Conservation (phyloP, 108 stramenopile species). For the Nitzschia sp. region DNA sequence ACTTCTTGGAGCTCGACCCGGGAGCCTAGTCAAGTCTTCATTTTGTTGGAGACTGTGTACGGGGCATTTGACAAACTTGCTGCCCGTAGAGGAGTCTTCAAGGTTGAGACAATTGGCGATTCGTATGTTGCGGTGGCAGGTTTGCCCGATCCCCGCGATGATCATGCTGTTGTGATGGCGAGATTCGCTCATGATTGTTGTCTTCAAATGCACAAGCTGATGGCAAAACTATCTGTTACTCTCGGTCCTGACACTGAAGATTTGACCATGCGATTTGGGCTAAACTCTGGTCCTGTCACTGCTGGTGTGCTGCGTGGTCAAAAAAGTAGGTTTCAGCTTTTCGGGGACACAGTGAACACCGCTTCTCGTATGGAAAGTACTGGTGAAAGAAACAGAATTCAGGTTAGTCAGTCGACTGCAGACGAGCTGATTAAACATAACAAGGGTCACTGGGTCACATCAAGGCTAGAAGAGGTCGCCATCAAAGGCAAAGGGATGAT, state of each 20-base stretch:
- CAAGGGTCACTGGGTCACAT: conserved; percentile 1
- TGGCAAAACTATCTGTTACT: not conserved
- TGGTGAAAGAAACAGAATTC: not conserved
- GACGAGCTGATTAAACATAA: not conserved
- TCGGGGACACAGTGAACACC: not conserved
- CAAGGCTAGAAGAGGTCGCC: not conserved
- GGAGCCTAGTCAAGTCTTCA: conserved; percentile 46
- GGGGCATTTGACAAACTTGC: conserved; percentile 50
- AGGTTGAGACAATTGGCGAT: conserved; percentile 2
- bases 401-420: not conserved
- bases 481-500: conserved; percentile 3
- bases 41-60: conserved; percentile 46
- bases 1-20: conserved; percentile 18
- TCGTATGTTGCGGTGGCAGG: not conserved
- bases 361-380: not conserved
- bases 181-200: not conserved
- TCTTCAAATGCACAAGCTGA: not conserved
- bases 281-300: not conserved
- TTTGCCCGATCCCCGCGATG: not conserved
- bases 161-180: not conserved
- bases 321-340: not conserved
- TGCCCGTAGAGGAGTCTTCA: conserved; percentile 8
- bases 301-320: not conserved
- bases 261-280: not conserved
- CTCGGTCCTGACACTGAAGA: not conserved